Evolutionary conservation across 208 protist species (phyloP).

Genomic region (Leishmania lainsoni): DNA sequence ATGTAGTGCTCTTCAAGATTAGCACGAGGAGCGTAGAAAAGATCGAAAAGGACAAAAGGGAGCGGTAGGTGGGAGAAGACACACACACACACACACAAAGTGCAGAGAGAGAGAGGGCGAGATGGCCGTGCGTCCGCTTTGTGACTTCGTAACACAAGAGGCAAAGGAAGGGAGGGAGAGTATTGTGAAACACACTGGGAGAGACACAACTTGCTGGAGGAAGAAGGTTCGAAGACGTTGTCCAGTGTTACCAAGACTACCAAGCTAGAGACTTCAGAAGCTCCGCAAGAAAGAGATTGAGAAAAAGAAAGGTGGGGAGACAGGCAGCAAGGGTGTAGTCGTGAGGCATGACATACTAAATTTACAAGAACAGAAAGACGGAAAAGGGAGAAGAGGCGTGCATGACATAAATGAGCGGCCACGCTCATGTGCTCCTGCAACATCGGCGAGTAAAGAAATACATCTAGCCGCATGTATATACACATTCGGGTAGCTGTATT

Average conservation of each 20-base stretch:
- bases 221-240: neutral
- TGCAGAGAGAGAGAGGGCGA: neutral
- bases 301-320: neutral
- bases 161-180: too few relatives aligned
- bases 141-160: neutral
- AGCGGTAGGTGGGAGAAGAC: neutral
- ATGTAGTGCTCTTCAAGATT: neutral
- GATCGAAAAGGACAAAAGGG: neutral
- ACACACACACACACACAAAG: neutral
- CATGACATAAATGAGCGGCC: neutral
- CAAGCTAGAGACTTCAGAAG: neutral
- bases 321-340: neutral
- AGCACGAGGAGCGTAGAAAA: neutral
- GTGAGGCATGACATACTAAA: neutral
- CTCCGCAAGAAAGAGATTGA: neutral
- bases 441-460: neutral
- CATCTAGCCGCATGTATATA: neutral
- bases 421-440: neutral
- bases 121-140: neutral
- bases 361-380: neutral
- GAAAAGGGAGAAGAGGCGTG: conserved; percentile 6
- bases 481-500: neutral
- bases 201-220: neutral
- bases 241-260: neutral
- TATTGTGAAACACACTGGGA: neutral